Base-by-base conservation (phyloP, 2,329 filamentous ascomycete species). In the Sporothrix phasma region DNA sequence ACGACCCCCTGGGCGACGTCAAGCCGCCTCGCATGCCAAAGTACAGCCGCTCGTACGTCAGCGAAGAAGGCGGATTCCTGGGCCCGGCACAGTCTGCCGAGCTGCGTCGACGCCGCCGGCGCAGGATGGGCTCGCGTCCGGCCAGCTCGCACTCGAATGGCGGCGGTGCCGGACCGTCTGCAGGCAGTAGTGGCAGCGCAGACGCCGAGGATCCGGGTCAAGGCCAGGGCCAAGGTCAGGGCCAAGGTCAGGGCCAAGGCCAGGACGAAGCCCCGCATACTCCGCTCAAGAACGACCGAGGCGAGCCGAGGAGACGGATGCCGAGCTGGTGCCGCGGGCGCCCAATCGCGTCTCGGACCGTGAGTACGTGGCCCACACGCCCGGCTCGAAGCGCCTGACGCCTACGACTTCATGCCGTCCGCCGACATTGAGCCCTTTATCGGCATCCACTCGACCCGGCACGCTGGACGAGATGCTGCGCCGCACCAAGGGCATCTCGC, bases 401-500 rank as follows among this genome's bases (percentile, higher is more conserved):
- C 87, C 45, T 79, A 79, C 10, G 80, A 79, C 22, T 76, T 88
- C 53, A 80, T 84, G 5, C 85, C 86, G 1, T 84, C 84, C 26
- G 83, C 84, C 0, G 75, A 82, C 66, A 80, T 85, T 64, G 83
- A 85, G 63, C 85, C 87, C 3, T 81, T 89, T 65, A 80, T 92
- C 58, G 84, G 84, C 39, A 89, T 92, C 51, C 89, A 92, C 72
- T 89, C 88, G 3, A n/a, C 85, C 84, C 0, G 82, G 82, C 1
- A 61, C 46, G 37, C 46, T 66, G 5, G 82, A 82, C 5, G 78
- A 83, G 58, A 84, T 84, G 66, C 82, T 84, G 2, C 78, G 74
- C 66, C 84, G 82, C 67, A 89, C 88, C 60, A 89, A 88, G 71
- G 83, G 82, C 60, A 92, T 92, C 63, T 92, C 89, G 3, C 80